Base-by-base conservation (phyloP, 306 rosid species). In the Quercus bicolor region DNA sequence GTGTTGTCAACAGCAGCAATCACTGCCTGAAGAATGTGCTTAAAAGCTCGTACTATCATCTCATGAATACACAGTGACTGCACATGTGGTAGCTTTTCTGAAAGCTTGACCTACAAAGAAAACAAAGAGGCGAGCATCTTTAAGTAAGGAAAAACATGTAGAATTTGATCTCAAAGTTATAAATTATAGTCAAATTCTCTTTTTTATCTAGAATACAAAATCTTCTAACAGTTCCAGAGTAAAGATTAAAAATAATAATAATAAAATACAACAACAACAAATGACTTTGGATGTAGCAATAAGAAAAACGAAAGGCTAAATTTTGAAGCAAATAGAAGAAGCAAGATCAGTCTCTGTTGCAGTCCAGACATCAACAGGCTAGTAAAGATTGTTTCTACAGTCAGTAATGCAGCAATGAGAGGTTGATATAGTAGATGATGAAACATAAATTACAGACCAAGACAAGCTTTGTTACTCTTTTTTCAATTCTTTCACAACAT, bases 61-160 rank as follows among this genome's bases (percentile, higher is more conserved):
- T 95, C 99, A 85, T 95, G 99, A 78, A 95, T 87, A 79, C 98
- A 93, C 68, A 95, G 98, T 74, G 99, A 91, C 77, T 95, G 99
- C 74, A 95, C 98, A 65, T 95, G 99, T 4, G 98, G 90, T 59
- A 95, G 87, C 82, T 95, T 95, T 82, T 90, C 98, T 11, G 98
- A 92, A 83, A 95, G 98, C 87, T 92, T 95, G 81, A 95, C 97
- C 98, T 95, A 83, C 71, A 56, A 87, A 83, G 81, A 85, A 86
- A 79, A 24, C 55, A 77, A 82, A 72, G 68, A 40, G 34, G 65
- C 14, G 77, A 68, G 54, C 72, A 73, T 69, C 81, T 83, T 34
- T 72, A 52, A 77, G 26, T 43, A 62, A 61, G 56, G 16, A 61
- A 77, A 80, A 75, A 65, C 80, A 28, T 6, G 29, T 70, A 26